Conservation (phyloP, 2,329 filamentous ascomycete species). For the Fusarium sp. region DNA sequence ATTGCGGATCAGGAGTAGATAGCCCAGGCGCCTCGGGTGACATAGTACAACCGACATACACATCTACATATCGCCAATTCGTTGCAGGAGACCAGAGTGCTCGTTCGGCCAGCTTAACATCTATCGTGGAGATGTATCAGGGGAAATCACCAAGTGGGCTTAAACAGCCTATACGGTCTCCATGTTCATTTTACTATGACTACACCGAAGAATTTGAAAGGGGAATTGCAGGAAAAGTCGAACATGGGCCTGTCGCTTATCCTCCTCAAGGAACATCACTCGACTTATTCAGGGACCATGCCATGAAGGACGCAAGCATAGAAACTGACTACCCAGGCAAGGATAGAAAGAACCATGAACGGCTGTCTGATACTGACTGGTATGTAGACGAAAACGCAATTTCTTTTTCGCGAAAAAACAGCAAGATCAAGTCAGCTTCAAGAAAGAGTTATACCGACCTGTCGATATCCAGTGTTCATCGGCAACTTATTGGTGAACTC, state of each 20-base stretch:
- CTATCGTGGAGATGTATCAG: constrained; percentile 62
- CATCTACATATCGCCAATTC: constrained; percentile 47
- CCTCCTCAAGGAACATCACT: constrained; percentile 46
- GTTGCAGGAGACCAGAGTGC: constrained; percentile 52
- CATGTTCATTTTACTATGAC: constrained; percentile 61
- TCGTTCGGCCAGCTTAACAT: constrained; percentile 62
- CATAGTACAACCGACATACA: constrained; percentile 44
- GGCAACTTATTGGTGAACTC: background rate
- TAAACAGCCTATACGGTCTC: constrained; percentile 46
- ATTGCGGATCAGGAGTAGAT: constrained; percentile 32
- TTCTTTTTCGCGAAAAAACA: background rate
- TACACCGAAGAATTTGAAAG: constrained; percentile 64
- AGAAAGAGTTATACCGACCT: background rate
- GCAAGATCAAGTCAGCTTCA: background rate
- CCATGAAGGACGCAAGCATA: background rate
- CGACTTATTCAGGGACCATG: constrained; percentile 44
- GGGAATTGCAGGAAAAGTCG: constrained; percentile 32
- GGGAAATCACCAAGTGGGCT: constrained; percentile 43
- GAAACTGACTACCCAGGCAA: background rate
- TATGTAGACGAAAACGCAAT: background rate
- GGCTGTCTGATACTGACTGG: background rate
- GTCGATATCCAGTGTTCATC: background rate
- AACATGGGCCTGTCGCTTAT: constrained; percentile 43
- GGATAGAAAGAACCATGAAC: background rate
- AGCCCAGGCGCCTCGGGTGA: constrained; percentile 53